Base-by-base conservation (phyloP, 2,329 filamentous ascomycete genomes). In the Lachnellula occidentalis region DNA sequence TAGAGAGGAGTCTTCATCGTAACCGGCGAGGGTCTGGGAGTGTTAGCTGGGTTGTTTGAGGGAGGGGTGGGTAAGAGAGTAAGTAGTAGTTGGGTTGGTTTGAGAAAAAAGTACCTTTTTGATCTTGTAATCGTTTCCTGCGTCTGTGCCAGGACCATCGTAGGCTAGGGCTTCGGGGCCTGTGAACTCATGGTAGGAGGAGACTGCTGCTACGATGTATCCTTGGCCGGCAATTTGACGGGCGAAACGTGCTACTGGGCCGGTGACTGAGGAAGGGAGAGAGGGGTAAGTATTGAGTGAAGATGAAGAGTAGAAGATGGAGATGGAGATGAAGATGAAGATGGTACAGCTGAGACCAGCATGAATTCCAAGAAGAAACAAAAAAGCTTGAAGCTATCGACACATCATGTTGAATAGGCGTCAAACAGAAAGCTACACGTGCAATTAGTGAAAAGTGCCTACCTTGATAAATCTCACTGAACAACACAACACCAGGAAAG, bases 381-480 rank as follows among this genome's bases (percentile, higher is more conserved):
- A 45, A 48, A 17, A n/a, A 2, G 34, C 17, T 19, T 9, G 4
- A 19, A 6, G 7, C 34, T n/a, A 19, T 37, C 12, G 21, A 37
- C 2, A 17, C 5, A 27, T 41, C 12, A 27, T 27, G 5, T 19
- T 15, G 2, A 34, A n/a, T 1, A 36, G 12, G 15, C 22, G 21
- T 31, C 17, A 9, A 22, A 45, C 19, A 24, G 22, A 24, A 24
- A 24, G 1, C 22, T 24, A 24, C 6, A 6, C 6, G 2, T 24
- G 22, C 22, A 24, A n/a, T n/a, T n/a, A 31, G 34, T 15, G 6
- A 45, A 49, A 27, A 12, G 5, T n/a, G 31, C 59, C 11, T 71
- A 91, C 90, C 91, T 84, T 96, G 92, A 69, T 96, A 96, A 66
- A 96, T 96, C 74, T 96, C 92, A 64, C 87, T 92, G 70, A 95